Base-by-base conservation (phyloP, 176 grass and related monocot species). In the Carex pumila region DNA sequence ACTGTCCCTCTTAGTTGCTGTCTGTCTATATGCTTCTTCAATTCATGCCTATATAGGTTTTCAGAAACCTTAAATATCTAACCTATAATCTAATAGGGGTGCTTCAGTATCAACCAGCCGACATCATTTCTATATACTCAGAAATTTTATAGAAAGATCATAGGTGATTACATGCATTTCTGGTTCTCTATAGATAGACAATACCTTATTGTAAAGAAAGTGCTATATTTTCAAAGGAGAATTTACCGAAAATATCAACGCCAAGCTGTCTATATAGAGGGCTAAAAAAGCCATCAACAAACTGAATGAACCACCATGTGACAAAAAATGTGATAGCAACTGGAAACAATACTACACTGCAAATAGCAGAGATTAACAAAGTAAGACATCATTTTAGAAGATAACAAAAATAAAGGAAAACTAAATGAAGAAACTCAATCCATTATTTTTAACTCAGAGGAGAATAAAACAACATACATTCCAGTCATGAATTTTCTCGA, bases 401-500 rank as follows among this genome's bases (percentile, higher is more conserved):
- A 85, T n/a, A 32, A 75, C 39, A 66, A 65, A 47, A 81, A 80
- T 31, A 29, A 64, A 12, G 8, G 17, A 65, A 50, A 25, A 12
- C 18, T 5, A 74, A 70, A 70, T n/a, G 37, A 69, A 69, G 65
- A 39, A 69, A 70, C 7, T 68, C 13, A 68, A 37, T 68, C 15
- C 70, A 74, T 69, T 74, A 56, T 18, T 39, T 83, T 17, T 43
- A 52, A 80, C 18, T 45, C 21, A 36, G 6, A 30, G 12, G 18
- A 65, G 80, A 53, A 64, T 65, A 80, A 32, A 85, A 83, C 21
- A 69, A 15, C 29, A 11, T 96, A 99, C 97, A 93, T 95, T 99
- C 97, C 97, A 3, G 97, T 99, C 97, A 99, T 96, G 90, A 99
- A 99, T 61, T 99, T 99, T 86, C 90, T 96, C 37, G 97, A 99